Evolutionary conservation across 2,329 filamentous ascomycete species (phyloP), one percentile per base, ranked within the genome.

Genomic region (Hypomyces perniciosus): DNA sequence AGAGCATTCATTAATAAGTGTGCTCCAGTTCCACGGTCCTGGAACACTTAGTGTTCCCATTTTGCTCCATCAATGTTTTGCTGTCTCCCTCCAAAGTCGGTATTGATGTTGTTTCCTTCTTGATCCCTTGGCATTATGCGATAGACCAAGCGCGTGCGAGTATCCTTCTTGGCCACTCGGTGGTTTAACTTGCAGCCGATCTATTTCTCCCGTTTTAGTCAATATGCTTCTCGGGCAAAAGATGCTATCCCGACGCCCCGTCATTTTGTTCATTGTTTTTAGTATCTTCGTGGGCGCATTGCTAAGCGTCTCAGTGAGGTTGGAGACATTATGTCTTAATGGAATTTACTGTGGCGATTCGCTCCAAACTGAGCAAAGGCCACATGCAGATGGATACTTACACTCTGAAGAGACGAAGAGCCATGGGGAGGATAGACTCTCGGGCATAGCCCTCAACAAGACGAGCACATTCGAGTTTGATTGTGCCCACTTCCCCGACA

Each of bases 401-500:
- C 46, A 43, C 26, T 8, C 6, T 13, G 46, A 34, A n/a, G 7
- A 26, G 10, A 13, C 28, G 28, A 28, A 28, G 20, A 26, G 20
- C 20, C 20, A 20, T 20, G 20, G 20, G 20, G 20, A 8, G 33
- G 8, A 26, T 2, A 29, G 28, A 6, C 7, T 27, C 12, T 41
- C 20, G 5, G 8, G 6, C 39, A 26, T 20, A 27, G 10, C 6
- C 31, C 33, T 7, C 9, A 39, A 30, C 27, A 35, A 20, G 5
- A 42, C 37, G 10, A 42, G 28, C 30, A 30, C 6, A 7, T 5
- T 29, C 6, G 20, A 67, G 37, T 59, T 63, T 40, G 46, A 64
- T 5, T 73, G 71, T 62, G 65, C 62, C 26, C 54, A 57, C 43
- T 72, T 76, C 44, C 71, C 74, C 8, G 68, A 75, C 50, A 72